Conservation (phyloP, 31 red algal genomes). For the Asparagopsis taxiformis region DNA sequence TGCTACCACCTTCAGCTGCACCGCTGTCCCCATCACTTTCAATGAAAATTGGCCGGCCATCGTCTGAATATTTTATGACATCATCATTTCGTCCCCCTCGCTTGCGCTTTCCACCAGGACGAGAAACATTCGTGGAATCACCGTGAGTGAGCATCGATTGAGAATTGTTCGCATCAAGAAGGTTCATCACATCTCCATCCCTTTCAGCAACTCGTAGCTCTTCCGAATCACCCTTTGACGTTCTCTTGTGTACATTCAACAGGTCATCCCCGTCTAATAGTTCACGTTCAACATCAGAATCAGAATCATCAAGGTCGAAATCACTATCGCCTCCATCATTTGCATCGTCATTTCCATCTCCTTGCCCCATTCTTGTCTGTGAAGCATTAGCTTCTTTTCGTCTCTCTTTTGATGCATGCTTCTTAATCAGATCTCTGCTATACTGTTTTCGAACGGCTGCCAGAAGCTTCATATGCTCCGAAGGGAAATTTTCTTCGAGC, state of each 20-base stretch:
- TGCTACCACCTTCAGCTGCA: conserved; percentile 48
- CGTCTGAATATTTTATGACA: conserved; percentile 56
- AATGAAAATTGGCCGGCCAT: conserved; percentile 78
- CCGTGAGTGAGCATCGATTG: conserved; percentile 4
- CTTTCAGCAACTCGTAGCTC: conserved; percentile 3
- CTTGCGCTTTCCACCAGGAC: not conserved
- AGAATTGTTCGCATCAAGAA: conserved; percentile 40
- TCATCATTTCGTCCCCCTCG: conserved; percentile 5
- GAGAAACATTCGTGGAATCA: conserved; percentile 2
- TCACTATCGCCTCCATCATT: conserved; percentile 4
- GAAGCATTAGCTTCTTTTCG: not conserved
- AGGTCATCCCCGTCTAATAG: conserved; percentile 64
- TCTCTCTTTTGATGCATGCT: conserved; percentile 53
- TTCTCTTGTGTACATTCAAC: conserved; percentile 6
- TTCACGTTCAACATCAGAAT: conserved; percentile 69
- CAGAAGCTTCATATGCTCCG: conserved; percentile 74
- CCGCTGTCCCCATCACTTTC: conserved; percentile 76
- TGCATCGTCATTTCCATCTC: conserved; percentile 1
- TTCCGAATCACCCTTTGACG: not conserved
- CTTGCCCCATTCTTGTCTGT: not conserved
- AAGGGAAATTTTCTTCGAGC: conserved; percentile 67
- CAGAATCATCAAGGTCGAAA: conserved; percentile 46
- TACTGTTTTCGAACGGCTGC: conserved; percentile 69
- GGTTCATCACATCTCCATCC: conserved; percentile 35
- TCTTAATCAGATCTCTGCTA: conserved; percentile 64